Percentiles rank a stretch among this genome's conserved stretches.
These are phyloP conservation scores for Coemansia sp. DNA, from an alignment of 192 early-diverging fungal genomes.

Conservation along the genomic window DNA sequence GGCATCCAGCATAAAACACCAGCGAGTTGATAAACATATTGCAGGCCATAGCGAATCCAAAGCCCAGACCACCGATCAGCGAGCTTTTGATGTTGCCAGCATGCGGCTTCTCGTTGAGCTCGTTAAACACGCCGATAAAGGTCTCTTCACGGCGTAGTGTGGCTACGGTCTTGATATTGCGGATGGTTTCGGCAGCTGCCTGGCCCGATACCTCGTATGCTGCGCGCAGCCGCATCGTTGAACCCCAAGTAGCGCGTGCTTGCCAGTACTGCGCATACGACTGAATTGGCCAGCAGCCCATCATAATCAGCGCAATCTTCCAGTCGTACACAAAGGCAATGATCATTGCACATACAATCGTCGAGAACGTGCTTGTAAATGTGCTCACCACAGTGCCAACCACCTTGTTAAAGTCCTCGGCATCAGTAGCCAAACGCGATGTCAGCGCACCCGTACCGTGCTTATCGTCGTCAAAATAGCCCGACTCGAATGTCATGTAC, in stretches of 20 bases:
- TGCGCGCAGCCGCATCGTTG: conserved; percentile 53
- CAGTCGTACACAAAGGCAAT: conserved; percentile 61
- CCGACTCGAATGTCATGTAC: conserved; percentile 69
- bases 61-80: conserved; percentile 49
- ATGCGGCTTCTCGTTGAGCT: conserved; percentile 52
- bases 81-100: conserved; percentile 34
- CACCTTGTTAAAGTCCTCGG: conserved; percentile 54
- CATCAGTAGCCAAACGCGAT: conserved; percentile 68
- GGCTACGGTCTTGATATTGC: conserved; percentile 80
- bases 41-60: conserved; percentile 56
- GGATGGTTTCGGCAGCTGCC: conserved; percentile 80
- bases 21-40: conserved; percentile 58
- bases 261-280: conserved; percentile 63
- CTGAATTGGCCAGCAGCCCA: conserved; percentile 69
- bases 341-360: conserved; percentile 25
- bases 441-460: conserved; percentile 73
- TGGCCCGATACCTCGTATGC: conserved; percentile 67
- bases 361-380: conserved; percentile 23
- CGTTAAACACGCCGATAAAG: conserved; percentile 45
- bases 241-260: conserved; percentile 51
- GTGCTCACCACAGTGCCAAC: conserved; percentile 42
- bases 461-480: conserved; percentile 67
- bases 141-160: conserved; percentile 63
- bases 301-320: conserved; percentile 62
- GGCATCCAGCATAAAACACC: conserved; percentile 59